phyloP scores from a whole-genome alignment of 2,329 filamentous ascomycete species.

The Neofusicoccum kwambonambiense region DNA sequence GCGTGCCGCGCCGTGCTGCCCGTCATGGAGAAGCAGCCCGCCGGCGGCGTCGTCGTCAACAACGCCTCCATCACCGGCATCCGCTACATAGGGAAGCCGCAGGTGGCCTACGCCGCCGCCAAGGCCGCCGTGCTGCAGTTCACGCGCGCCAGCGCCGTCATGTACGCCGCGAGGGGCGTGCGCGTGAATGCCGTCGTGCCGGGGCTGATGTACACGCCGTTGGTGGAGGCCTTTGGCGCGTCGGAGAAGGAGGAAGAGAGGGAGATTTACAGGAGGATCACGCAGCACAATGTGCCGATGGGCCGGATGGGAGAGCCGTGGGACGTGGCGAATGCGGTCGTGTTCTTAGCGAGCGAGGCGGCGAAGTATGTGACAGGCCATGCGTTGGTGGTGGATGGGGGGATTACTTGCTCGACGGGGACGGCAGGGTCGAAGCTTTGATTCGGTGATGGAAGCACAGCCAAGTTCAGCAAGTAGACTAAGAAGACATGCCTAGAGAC shows the following conservation, averaged over 20 bases:
- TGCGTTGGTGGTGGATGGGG: conserved; percentile 39
- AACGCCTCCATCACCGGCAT: conserved; percentile 49
- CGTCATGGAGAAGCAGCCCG: conserved; percentile 52
- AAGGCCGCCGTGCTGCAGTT: conserved; percentile 56
- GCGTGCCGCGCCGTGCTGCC: conserved; percentile 54
- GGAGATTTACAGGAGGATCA: background rate
- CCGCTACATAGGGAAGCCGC: conserved; percentile 52
- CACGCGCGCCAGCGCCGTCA: conserved; percentile 50
- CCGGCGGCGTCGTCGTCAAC: conserved; percentile 48
- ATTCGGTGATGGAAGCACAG: too few relatives aligned
- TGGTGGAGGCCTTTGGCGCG: conserved; percentile 18
- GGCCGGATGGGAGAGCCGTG: conserved; percentile 33
- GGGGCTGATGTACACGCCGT: conserved; percentile 54
- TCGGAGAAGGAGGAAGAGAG: background rate
- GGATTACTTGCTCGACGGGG: conserved; percentile 25
- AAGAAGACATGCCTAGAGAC: too few relatives aligned
- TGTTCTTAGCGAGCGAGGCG: conserved; percentile 32
- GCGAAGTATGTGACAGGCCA: conserved; percentile 37
- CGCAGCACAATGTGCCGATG: conserved; percentile 28
- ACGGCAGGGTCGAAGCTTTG: too few relatives aligned
- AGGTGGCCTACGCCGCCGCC: conserved; percentile 54
- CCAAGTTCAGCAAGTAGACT: too few relatives aligned
- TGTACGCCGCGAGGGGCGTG: conserved; percentile 49
- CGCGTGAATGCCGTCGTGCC: conserved; percentile 57
- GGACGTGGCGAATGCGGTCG: conserved; percentile 35